These are phyloP conservation scores for Pichia cactophila DNA, from an alignment of 1,139 yeast genomes.

Conservation along the genomic window DNA sequence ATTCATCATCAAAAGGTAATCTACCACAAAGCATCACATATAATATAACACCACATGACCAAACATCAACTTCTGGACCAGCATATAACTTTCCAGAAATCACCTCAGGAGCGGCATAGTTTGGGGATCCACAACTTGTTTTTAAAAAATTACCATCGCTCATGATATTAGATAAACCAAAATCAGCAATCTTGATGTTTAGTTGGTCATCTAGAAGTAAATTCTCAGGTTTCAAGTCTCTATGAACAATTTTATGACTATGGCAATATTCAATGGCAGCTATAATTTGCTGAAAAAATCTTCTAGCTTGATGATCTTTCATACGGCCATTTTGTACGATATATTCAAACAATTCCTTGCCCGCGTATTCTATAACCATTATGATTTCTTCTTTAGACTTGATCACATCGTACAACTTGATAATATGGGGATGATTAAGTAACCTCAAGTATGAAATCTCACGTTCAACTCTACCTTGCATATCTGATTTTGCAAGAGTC, in stretches of 20 bases:
- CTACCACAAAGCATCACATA: conserved; percentile 97
- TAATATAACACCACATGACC: conserved; percentile 96
- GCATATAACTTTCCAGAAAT: conserved; percentile 94
- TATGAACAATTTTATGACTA: conserved; percentile 92
- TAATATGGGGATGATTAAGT: conserved; percentile 93
- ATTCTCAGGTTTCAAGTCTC: conserved; percentile 95
- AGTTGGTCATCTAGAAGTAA: conserved; percentile 81
- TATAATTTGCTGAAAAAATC: conserved; percentile 94
- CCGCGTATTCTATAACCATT: conserved; percentile 97
- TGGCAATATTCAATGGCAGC: conserved; percentile 98
- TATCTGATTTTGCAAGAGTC: conserved; percentile 89
- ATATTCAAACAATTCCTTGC: conserved; percentile 91
- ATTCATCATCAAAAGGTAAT: conserved; percentile 95
- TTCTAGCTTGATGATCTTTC: conserved; percentile 89
- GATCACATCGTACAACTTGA: conserved; percentile 91
- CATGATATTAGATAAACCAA: conserved; percentile 93
- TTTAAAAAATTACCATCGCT: conserved; percentile 95
- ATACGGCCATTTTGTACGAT: conserved; percentile 92
- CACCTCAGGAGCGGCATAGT: conserved; percentile 98
- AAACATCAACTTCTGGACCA: conserved; percentile 98
- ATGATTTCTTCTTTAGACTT: conserved; percentile 93
- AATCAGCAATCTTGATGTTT: conserved; percentile 95
- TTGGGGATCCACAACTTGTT: conserved; percentile 95
- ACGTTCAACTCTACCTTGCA: conserved; percentile 96
- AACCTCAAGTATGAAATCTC: conserved; percentile 86